Percentiles rank a stretch among this genome's conserved stretches.
phyloP scores from a whole-genome alignment of 1,284 basidiomycete genomes.

The Somion occarium region DNA sequence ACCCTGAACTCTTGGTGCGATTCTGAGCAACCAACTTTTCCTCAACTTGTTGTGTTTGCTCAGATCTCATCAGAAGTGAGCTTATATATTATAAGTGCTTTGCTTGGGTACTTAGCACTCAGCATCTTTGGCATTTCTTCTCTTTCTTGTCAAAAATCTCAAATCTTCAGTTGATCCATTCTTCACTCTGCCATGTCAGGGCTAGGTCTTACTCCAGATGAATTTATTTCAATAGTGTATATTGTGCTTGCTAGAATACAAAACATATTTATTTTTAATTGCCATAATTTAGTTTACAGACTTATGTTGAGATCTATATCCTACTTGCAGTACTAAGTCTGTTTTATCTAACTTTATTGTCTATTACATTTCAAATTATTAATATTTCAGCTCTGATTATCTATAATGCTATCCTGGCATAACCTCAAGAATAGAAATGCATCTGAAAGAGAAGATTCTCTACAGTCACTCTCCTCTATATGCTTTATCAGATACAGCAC shows the following conservation, averaged over 20 bases:
- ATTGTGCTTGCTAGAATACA: background rate
- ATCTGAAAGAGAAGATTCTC: constrained; percentile 3
- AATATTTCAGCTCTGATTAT: background rate
- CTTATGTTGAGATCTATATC: background rate
- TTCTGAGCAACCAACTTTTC: no score
- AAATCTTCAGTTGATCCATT: no score
- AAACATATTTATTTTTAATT: background rate
- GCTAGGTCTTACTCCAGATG: background rate
- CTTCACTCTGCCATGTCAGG: no score
- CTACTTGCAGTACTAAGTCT: background rate
- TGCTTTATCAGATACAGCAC: background rate
- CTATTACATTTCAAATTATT: background rate
- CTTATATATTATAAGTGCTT: no score
- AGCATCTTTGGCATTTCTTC: no score
- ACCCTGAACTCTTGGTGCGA: no score
- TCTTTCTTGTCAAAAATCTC: no score
- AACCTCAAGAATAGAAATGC: background rate
- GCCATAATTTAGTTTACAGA: background rate
- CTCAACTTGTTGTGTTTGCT: no score
- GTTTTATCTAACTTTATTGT: background rate
- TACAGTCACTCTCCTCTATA: background rate
- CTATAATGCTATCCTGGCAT: background rate
- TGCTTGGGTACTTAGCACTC: no score
- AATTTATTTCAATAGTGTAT: background rate
- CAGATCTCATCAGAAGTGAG: no score